Base-by-base conservation (phyloP, 768 basidiomycete species). In the Russula emetica region DNA sequence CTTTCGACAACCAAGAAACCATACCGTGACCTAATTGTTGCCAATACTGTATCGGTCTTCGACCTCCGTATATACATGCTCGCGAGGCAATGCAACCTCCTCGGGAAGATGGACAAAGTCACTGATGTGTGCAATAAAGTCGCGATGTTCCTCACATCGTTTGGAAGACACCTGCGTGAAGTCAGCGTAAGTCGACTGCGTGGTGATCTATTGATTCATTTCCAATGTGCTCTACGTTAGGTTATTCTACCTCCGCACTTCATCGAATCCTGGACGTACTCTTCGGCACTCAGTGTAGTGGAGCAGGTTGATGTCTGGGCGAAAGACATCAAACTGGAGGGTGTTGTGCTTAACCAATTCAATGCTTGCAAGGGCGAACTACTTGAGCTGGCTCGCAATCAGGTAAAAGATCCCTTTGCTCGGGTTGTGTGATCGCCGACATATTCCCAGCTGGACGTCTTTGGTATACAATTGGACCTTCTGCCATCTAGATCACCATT, bases 41-140 rank as follows among this genome's bases (percentile, higher is more conserved):
- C 87, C 28, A 97, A 96, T 75, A 83, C 86, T 6, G 95, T 99
- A 68, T 90, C 93, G 5, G 83, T 96, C 10, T 96, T 98, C 71
- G 97, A 98, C 77, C 89, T 98, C 69, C 84, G 95, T 55, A 82
- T 87, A 69, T 99, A 97, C 73, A 80, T 98, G 22, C 87, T 98
- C 56, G 86, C 92, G 28, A 81, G 92, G 20, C 94, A 97, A 74
- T 92, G 92, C 60, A 77, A 78, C 53, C 77, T 98, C 36, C 77
- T 98, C 2, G 88, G 83, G 51, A 84, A 83, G 68, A 73, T 90
- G 70, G 85, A 85, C 0, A 80, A 83, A 45, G 75, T 91, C 6
- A 80, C 79, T 11, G 90, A 96, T 63, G 80, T 93, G 10, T 84
- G 87, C 51, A 80, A 79, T 66, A 88, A 90, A 71, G 85, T 85